A percentile compares a stretch with the other conserved stretches of the same genome.
phyloP scores from a whole-genome alignment of 2,329 filamentous ascomycete genomes.

The Cordyceps fumosorosea region DNA sequence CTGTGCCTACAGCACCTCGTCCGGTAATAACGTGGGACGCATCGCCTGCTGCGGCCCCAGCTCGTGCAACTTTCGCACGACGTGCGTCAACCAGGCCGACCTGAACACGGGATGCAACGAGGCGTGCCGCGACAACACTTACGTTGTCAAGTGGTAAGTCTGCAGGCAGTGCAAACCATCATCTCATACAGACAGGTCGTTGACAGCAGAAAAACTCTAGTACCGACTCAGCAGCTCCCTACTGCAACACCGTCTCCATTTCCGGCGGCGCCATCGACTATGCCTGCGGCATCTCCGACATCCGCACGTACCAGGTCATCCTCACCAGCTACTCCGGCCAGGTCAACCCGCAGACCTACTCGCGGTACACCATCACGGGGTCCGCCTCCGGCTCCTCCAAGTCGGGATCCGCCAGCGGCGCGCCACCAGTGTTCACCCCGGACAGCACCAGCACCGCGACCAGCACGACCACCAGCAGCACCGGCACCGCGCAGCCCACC shows the following conservation, averaged over 20 bases:
- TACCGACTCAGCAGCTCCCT: conserved; percentile 28
- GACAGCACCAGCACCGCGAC: not conserved
- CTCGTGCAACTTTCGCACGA: conserved; percentile 28
- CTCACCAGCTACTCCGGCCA: conserved; percentile 37
- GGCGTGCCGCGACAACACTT: conserved; percentile 33
- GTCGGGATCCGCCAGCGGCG: not conserved
- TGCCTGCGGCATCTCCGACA: conserved; percentile 32
- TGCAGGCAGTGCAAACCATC: not conserved
- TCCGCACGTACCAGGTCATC: conserved; percentile 29
- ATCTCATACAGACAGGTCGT: conserved; percentile 15
- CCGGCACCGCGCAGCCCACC: not conserved
- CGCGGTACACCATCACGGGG: conserved; percentile 20
- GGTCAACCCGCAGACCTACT: conserved; percentile 23
- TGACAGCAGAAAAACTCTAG: conserved; percentile 21
- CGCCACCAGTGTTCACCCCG: not conserved
- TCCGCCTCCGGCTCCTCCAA: not conserved
- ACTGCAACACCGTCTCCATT: conserved; percentile 41
- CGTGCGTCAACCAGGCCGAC: conserved; percentile 33
- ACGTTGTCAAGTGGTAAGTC: conserved; percentile 41
- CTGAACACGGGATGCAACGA: conserved; percentile 33
- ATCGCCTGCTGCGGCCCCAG: conserved; percentile 36
- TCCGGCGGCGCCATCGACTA: conserved; percentile 36
- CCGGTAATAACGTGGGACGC: conserved; percentile 24
- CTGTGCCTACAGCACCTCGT: conserved; percentile 36
- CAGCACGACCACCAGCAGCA: conserved; percentile 6